phyloP scores from a whole-genome alignment of 192 early-diverging fungal species.

The Backusella luteola region DNA sequence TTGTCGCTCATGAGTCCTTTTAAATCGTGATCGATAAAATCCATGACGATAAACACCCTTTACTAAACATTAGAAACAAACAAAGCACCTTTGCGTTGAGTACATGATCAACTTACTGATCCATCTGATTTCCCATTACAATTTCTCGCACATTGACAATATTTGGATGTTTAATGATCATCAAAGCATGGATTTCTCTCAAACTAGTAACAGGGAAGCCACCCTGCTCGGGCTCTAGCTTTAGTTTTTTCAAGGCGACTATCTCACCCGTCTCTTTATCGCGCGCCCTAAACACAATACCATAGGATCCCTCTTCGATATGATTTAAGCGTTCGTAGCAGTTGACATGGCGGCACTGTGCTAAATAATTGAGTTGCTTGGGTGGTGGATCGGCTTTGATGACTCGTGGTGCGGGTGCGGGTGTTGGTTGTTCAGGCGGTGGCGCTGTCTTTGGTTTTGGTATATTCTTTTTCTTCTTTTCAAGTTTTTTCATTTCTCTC shows the following conservation, averaged over 20 bases:
- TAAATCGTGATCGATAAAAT: constrained; percentile 95
- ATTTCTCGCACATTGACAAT: constrained; percentile 83
- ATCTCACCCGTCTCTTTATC: constrained; percentile 77
- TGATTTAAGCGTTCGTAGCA: constrained; percentile 93
- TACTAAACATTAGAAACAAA: constrained; percentile 23
- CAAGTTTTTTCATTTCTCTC: not conserved
- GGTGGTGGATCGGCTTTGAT: not conserved
- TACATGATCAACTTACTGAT: constrained; percentile 44
- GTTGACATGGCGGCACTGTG: constrained; percentile 72
- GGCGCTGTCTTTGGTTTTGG: not conserved
- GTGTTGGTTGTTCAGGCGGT: not conserved
- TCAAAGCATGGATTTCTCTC: constrained; percentile 74
- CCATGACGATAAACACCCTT: constrained; percentile 97
- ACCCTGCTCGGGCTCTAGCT: constrained; percentile 56
- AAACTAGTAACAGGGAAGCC: constrained; percentile 81
- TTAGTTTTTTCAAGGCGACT: constrained; percentile 56
- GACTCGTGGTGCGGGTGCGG: not conserved
- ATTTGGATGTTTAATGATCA: constrained; percentile 78
- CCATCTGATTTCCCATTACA: constrained; percentile 60
- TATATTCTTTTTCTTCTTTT: not conserved
- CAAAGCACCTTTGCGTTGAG: not conserved
- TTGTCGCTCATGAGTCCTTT: constrained; percentile 88
- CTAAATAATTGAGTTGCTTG: constrained; percentile 38
- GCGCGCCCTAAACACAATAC: constrained; percentile 91
- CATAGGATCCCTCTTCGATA: constrained; percentile 96